phyloP scores from a whole-genome alignment of 208 protist species.

The Wallacemonas sp. region DNA sequence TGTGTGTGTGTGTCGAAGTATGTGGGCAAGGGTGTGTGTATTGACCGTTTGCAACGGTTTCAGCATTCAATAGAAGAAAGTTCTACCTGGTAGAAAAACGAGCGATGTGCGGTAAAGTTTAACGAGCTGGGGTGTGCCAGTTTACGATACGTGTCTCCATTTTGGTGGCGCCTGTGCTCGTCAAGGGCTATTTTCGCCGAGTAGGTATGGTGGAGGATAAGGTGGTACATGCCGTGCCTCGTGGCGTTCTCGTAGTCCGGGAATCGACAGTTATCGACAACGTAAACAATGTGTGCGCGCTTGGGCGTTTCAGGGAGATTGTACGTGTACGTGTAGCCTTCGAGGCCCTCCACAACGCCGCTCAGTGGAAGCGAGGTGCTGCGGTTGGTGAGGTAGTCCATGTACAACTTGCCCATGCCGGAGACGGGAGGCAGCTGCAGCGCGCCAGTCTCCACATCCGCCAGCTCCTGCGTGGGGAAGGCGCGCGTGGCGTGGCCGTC shows the following conservation, averaged over 20 bases:
- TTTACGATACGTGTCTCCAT: neutral
- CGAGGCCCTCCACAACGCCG: neutral
- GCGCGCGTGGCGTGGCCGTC: neutral
- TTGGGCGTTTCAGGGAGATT: neutral
- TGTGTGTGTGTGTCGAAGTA: neutral
- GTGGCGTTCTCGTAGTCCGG: slow-evolving; percentile 13
- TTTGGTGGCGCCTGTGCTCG: neutral
- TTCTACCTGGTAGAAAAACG: neutral
- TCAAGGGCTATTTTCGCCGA: neutral
- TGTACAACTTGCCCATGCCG: slow-evolving; percentile 7
- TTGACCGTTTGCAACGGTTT: no score
- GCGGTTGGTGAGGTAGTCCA: neutral
- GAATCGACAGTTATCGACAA: slow-evolving; percentile 2
- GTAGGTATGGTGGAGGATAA: slow-evolving; percentile 10
- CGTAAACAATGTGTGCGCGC: neutral
- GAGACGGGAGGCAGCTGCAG: neutral
- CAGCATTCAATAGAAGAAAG: neutral
- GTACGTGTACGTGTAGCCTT: neutral
- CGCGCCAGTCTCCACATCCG: neutral
- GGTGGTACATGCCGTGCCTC: neutral
- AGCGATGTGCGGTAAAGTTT: neutral
- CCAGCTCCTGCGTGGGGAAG: neutral
- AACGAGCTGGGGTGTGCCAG: neutral
- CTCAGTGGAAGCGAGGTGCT: neutral
- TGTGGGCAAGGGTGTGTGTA: no score